These are phyloP conservation scores for Kwoniella sp. DNA, from an alignment of 768 basidiomycete species.

Conservation along the genomic window DNA sequence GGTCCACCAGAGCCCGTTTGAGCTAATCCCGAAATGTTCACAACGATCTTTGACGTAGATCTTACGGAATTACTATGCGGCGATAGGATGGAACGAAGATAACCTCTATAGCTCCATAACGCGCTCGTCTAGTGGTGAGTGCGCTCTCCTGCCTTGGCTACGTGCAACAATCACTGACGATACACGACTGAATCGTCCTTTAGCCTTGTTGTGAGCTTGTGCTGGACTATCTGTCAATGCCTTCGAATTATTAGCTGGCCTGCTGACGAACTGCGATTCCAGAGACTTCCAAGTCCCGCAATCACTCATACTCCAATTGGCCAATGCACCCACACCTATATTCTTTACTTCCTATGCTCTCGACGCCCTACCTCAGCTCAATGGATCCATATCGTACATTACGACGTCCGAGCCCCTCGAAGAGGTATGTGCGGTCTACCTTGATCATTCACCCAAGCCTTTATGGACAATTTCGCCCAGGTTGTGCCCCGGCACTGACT, in stretches of 20 bases:
- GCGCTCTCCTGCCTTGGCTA: neutral
- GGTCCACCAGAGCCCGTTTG: neutral
- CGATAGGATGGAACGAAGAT: constrained; percentile 97
- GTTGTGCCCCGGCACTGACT: too few species aligned
- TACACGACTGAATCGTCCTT: neutral
- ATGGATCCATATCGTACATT: constrained; percentile 89
- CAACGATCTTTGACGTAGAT: too few species aligned
- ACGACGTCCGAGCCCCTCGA: constrained; percentile 84
- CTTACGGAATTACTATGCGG: constrained; percentile 81
- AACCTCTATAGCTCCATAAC: constrained; percentile 89
- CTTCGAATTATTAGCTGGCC: neutral
- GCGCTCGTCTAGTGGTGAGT: constrained; percentile 78
- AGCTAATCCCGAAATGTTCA: constrained; percentile 23
- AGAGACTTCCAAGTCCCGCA: constrained; percentile 84
- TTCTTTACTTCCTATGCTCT: constrained; percentile 91
- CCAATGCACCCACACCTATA: constrained; percentile 76
- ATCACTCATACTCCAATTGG: constrained; percentile 72
- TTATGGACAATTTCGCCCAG: too few species aligned
- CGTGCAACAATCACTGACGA: too few species aligned
- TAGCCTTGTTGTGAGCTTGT: constrained; percentile 12
- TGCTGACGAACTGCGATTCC: neutral
- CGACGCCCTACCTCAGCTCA: constrained; percentile 87
- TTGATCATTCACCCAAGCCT: neutral
- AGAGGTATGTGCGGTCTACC: constrained; percentile 28
- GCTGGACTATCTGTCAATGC: neutral